These are phyloP conservation scores for Rhodocollybia butyracea DNA, from an alignment of 768 basidiomycete genomes.

Conservation along the genomic window DNA sequence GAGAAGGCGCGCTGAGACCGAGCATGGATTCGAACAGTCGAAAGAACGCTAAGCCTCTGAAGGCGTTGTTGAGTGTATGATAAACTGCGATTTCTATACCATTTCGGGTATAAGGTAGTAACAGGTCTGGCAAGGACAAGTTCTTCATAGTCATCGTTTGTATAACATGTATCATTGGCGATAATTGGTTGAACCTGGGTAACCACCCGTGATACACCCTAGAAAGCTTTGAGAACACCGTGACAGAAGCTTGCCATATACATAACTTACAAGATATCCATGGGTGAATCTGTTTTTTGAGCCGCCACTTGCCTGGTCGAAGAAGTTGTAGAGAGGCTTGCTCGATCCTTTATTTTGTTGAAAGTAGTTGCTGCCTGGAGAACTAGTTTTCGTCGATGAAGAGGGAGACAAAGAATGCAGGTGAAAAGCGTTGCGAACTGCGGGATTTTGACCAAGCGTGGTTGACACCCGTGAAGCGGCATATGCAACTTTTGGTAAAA, in stretches of 20 bases:
- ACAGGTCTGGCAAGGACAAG: conserved; percentile 17
- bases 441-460: conserved; percentile 65
- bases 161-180: conserved; percentile 45
- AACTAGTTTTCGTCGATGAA: conserved; percentile 24
- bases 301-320: conserved; percentile 56
- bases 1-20: conserved; percentile 59
- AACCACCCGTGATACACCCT: conserved; percentile 70
- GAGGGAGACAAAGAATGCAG: conserved; percentile 51
- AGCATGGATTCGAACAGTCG: conserved; percentile 61
- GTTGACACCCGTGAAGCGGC: conserved; percentile 75
- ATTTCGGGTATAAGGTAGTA: conserved; percentile 26
- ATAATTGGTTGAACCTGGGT: conserved; percentile 68
- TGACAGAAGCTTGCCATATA: not conserved
- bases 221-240: conserved; percentile 4
- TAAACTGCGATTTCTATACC: conserved; percentile 60
- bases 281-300: conserved; percentile 71
- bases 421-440: conserved; percentile 77
- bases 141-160: conserved; percentile 62
- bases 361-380: conserved; percentile 7
- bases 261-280: conserved; percentile 56
- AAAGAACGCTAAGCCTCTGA: conserved; percentile 53
- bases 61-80: conserved; percentile 43
- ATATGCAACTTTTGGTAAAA: conserved; percentile 68
- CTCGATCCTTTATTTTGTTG: conserved; percentile 5
- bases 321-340: conserved; percentile 29